phyloP scores from a whole-genome alignment of 164 flowering plant species.

The Tetracentron sinense region DNA sequence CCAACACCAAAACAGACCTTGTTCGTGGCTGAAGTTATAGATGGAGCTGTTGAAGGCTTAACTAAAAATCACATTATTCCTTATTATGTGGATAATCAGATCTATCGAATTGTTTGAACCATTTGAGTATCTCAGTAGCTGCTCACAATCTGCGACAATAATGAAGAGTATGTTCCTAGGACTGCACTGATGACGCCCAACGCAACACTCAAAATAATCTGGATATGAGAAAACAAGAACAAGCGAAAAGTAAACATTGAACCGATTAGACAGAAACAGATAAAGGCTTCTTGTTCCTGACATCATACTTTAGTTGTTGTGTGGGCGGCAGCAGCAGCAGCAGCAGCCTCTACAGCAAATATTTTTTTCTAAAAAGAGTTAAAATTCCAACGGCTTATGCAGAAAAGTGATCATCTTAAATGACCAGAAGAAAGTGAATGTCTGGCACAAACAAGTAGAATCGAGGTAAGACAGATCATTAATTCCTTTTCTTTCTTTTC shows the following conservation, averaged over 20 bases:
- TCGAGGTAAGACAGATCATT: background rate
- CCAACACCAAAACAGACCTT: background rate
- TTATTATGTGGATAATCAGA: too few relatives aligned
- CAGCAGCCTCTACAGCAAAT: too few relatives aligned
- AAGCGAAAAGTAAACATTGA: background rate
- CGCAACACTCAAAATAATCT: slow-evolving; percentile 41
- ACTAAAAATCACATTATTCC: too few relatives aligned
- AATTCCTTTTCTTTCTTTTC: background rate
- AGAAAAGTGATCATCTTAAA: too few relatives aligned
- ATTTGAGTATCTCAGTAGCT: slow-evolving; percentile 24
- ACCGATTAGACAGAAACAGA: background rate
- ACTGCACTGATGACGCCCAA: slow-evolving; percentile 45
- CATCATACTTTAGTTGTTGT: too few relatives aligned
- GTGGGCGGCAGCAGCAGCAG: too few relatives aligned
- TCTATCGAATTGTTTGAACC: too few relatives aligned
- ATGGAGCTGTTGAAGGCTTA: background rate
- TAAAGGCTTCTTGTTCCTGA: background rate
- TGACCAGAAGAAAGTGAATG: too few relatives aligned
- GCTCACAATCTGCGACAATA: slow-evolving; percentile 30
- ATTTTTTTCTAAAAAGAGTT: too few relatives aligned
- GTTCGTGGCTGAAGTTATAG: background rate
- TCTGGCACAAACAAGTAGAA: too few relatives aligned
- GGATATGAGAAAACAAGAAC: slow-evolving; percentile 7
- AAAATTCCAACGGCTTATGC: too few relatives aligned
- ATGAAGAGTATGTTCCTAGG: slow-evolving; percentile 63